Conservation (phyloP, 208 protist genomes). For the Wallacemonas sp. region DNA sequence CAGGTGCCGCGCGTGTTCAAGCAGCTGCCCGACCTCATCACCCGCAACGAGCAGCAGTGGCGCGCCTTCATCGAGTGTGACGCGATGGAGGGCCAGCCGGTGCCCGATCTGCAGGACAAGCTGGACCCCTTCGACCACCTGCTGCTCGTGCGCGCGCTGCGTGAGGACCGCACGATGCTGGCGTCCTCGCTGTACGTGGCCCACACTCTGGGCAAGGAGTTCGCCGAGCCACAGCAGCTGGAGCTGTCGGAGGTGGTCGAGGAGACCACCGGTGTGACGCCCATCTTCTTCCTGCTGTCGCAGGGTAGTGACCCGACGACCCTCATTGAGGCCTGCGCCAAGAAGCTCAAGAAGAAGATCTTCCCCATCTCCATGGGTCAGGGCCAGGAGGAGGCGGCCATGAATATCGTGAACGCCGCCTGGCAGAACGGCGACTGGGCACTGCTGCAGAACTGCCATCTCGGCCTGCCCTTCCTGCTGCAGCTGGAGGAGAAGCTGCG, state of each 20-base stretch:
- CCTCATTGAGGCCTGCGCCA: slow-evolving; percentile 94
- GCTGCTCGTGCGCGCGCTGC: slow-evolving; percentile 94
- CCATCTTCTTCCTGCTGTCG: slow-evolving; percentile 96
- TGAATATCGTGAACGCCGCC: slow-evolving; percentile 85
- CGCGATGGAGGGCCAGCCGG: slow-evolving; percentile 83
- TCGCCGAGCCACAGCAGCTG: slow-evolving; percentile 89
- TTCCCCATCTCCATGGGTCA: slow-evolving; percentile 98
- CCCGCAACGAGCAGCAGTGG: slow-evolving; percentile 93
- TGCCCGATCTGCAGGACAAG: slow-evolving; percentile 94
- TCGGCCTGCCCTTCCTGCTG: slow-evolving; percentile 92
- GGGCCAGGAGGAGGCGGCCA: slow-evolving; percentile 96
- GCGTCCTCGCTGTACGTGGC: slow-evolving; percentile 93
- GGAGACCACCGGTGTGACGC: slow-evolving; percentile 87
- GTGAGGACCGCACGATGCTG: slow-evolving; percentile 96
- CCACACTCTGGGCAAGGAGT: slow-evolving; percentile 92
- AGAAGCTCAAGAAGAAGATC: slow-evolving; percentile 95
- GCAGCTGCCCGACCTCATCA: slow-evolving; percentile 94
- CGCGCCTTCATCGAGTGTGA: slow-evolving; percentile 95
- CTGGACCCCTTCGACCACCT: slow-evolving; percentile 94
- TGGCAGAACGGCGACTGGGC: slow-evolving; percentile 95
- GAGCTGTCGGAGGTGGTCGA: slow-evolving; percentile 90
- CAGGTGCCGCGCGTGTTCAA: slow-evolving; percentile 91
- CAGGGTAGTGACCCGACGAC: slow-evolving; percentile 97
- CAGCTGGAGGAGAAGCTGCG: slow-evolving; percentile 91
- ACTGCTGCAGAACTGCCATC: slow-evolving; percentile 97